phyloP scores from a whole-genome alignment of 2,329 filamentous ascomycete species.

The Colletotrichum tropicale region DNA sequence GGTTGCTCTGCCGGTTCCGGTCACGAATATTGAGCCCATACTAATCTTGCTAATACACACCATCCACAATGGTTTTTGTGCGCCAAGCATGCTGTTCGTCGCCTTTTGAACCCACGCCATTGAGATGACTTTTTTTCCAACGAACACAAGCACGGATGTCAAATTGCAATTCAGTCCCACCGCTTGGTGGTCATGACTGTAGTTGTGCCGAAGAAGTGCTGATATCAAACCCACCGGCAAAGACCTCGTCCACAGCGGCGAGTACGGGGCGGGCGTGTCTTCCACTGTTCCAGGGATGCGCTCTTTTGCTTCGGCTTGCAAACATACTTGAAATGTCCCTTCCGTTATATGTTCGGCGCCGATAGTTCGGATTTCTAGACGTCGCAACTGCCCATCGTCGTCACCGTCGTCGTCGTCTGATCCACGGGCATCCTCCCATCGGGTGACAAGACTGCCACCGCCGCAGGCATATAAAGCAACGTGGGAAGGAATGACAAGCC shows the following conservation, averaged over 20 bases:
- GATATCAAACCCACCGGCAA: conserved; percentile 62
- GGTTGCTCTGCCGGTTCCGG: conserved; percentile 12
- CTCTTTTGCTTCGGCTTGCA: conserved; percentile 22
- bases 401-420: not conserved
- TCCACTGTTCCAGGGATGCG: conserved; percentile 10
- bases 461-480: not conserved
- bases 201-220: conserved; percentile 99
- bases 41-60: conserved; percentile 22
- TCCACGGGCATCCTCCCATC: not conserved
- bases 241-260: conserved; percentile 22
- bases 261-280: conserved; percentile 23
- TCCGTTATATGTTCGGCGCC: not conserved
- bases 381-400: not conserved
- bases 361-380: not conserved
- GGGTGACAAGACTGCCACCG: not conserved
- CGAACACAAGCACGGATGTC: conserved; percentile 87
- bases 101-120: not conserved
- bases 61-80: conserved; percentile 16
- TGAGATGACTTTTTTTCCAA: not conserved
- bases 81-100: not conserved
- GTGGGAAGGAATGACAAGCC: not conserved
- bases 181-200: conserved; percentile 70
- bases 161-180: conserved; percentile 92
- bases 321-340: conserved; percentile 8
- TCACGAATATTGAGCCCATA: conserved; percentile 11